Conservation (phyloP, 1,139 yeast genomes). For the Debaryomyces fabryi region DNA sequence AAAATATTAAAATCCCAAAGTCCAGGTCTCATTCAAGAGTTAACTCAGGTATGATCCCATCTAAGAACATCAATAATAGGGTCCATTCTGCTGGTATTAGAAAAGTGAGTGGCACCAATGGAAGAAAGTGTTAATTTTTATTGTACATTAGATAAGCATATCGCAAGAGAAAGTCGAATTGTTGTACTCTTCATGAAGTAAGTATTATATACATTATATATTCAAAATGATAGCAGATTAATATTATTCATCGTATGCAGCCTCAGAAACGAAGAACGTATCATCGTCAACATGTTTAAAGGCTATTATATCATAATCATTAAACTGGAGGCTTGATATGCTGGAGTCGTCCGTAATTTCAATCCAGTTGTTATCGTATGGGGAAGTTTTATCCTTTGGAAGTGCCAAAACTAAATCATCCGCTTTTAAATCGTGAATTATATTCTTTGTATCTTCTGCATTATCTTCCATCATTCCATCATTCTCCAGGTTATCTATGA, state of each 20-base stretch:
- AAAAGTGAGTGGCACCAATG: constrained; percentile 33
- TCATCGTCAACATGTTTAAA: constrained; percentile 42
- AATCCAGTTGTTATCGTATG: constrained; percentile 46
- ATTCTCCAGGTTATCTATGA: constrained; percentile 15
- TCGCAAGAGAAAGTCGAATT: background rate
- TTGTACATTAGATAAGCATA: constrained; percentile 5
- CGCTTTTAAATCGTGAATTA: constrained; percentile 13
- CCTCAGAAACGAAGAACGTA: constrained; percentile 41
- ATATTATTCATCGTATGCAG: constrained; percentile 42
- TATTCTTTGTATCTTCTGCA: constrained; percentile 7
- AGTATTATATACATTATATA: constrained; percentile 2
- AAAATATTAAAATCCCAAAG: constrained; percentile 35
- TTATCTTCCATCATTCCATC: constrained; percentile 8
- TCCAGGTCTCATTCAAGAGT: constrained; percentile 37
- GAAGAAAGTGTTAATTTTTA: constrained; percentile 4
- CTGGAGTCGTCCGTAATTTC: constrained; percentile 30
- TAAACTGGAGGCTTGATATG: constrained; percentile 30
- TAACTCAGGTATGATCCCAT: constrained; percentile 26
- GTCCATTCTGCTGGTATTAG: constrained; percentile 44
- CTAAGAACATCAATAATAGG: constrained; percentile 23
- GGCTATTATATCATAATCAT: constrained; percentile 44
- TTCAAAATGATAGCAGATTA: constrained; percentile 4
- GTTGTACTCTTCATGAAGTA: background rate
- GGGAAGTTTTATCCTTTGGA: constrained; percentile 43
- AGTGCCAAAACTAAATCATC: constrained; percentile 40